Base-by-base conservation (phyloP, 2,329 filamentous ascomycete genomes). In the Epichloe coenophiala region DNA sequence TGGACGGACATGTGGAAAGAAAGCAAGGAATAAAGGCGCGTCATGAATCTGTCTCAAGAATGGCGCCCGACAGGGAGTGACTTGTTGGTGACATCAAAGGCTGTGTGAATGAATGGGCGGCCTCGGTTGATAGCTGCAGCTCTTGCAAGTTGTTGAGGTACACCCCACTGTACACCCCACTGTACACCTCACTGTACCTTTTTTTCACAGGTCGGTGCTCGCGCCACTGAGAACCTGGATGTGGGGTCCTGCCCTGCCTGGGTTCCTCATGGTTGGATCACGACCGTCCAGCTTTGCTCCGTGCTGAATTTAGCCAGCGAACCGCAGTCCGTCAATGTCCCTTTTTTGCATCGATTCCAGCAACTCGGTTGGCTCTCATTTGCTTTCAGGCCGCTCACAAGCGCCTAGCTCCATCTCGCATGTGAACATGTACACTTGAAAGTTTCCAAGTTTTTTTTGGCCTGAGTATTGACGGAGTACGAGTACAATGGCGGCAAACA, bases 41-140 rank as follows among this genome's bases (percentile, higher is more conserved):
- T 49, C 39, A 43, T 49, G 39, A 49, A 49, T 44, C 17, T 21
- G 9, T 27, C 23, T 17, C 17, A 46, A 12, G 31, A 41, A 19
- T 38, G n/a, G 41, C n/a, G 21, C 35, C 42, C 27, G 21, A 13
- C 11, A 17, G 38, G 35, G 23, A 3, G 13, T 38, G 17, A 44
- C 7, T 38, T 53, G 17, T 17, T 53, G 47, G 63, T 65, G 64
- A 66, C 64, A 66, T 66, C 63, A 65, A 63, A 58, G 64, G 63
- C 64, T 5, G 21, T 17, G 17, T 17, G 17, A 17, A 17, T 17
- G 17, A 17, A 17, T 17, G 17, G 17, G 17, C 17, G 17, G 17
- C 17, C 17, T 17, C 17, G 17, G 17, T 17, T 23, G 36, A 6
- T 2, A 7, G n/a, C 17, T 21, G 44, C 8, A 13, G n/a, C 9